These are phyloP conservation scores for Athelia sp. DNA, from an alignment of 1,284 basidiomycete genomes.

Conservation along the genomic window DNA sequence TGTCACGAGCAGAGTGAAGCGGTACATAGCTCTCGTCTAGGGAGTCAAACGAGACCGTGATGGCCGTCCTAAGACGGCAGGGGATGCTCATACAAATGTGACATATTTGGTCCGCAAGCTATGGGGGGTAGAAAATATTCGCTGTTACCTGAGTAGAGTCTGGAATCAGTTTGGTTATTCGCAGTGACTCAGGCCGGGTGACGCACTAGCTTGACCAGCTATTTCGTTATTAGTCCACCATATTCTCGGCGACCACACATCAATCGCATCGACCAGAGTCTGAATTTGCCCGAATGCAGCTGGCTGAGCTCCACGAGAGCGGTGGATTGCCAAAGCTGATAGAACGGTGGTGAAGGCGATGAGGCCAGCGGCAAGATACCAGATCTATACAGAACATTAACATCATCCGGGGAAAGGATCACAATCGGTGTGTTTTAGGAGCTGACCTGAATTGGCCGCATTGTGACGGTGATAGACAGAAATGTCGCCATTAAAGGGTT, in stretches of 20 bases:
- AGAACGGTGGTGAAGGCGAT: not conserved
- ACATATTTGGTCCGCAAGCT: too few species aligned
- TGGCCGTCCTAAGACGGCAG: too few species aligned
- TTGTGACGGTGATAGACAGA: too few species aligned
- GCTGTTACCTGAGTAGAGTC: too few species aligned
- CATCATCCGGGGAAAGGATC: not conserved
- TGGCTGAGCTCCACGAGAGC: constrained; percentile 20
- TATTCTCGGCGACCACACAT: constrained; percentile 26
- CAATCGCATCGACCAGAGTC: constrained; percentile 26
- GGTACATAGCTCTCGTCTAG: too few species aligned
- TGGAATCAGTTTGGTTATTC: too few species aligned
- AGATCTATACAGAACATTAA: not conserved
- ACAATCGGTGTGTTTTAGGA: too few species aligned
- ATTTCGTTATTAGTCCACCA: constrained; percentile 23
- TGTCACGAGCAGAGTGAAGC: too few species aligned
- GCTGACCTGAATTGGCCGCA: not conserved
- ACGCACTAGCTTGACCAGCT: not conserved
- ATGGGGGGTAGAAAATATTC: too few species aligned
- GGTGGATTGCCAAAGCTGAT: constrained; percentile 10
- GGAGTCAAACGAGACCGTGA: too few species aligned
- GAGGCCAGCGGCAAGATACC: not conserved
- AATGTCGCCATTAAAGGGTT: constrained; percentile 7
- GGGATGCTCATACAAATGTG: too few species aligned
- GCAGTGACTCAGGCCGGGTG: too few species aligned
- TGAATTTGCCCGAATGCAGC: constrained; percentile 26